These are phyloP conservation scores for Amylostereum chailletii DNA, from an alignment of 1,284 basidiomycete genomes.

Conservation along the genomic window DNA sequence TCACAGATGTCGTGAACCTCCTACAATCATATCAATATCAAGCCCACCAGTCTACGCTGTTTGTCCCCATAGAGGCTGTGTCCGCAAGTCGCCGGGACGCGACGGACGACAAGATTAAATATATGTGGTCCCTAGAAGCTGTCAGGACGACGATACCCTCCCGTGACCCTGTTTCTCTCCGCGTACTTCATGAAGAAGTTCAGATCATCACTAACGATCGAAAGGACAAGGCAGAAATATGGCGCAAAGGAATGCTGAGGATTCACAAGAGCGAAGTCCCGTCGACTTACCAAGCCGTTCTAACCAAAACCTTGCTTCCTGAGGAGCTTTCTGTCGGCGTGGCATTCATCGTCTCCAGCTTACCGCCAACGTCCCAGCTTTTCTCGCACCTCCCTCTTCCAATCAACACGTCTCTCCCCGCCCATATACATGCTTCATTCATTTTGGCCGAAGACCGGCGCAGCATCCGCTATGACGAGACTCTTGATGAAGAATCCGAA, in stretches of 20 bases:
- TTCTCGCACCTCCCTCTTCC: conserved; percentile 8
- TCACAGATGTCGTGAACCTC: not conserved
- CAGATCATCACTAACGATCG: too few relatives aligned
- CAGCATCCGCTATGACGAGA: not conserved
- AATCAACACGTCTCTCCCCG: conserved; percentile 15
- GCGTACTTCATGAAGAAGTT: too few relatives aligned
- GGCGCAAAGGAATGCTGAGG: too few relatives aligned
- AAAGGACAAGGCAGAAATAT: too few relatives aligned
- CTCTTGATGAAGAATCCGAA: not conserved
- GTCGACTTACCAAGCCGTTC: not conserved
- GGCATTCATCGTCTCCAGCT: not conserved
- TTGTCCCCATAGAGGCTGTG: not conserved
- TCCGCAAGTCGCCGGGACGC: too few relatives aligned
- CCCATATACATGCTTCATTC: conserved; percentile 17
- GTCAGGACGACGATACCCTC: too few relatives aligned
- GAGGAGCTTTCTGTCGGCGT: not conserved
- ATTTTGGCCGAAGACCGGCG: not conserved
- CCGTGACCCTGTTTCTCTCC: too few relatives aligned
- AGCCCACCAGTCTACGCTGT: not conserved
- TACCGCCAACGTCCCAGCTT: not conserved
- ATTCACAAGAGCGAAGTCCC: too few relatives aligned
- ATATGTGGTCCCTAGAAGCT: too few relatives aligned
- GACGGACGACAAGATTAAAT: too few relatives aligned
- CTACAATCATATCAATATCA: not conserved
- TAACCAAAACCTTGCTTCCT: not conserved